A percentile compares a stretch with the other conserved stretches of the same genome.
These are phyloP conservation scores for Eucalyptus curtisii DNA, from an alignment of 345 rosid species.

Conservation along the genomic window DNA sequence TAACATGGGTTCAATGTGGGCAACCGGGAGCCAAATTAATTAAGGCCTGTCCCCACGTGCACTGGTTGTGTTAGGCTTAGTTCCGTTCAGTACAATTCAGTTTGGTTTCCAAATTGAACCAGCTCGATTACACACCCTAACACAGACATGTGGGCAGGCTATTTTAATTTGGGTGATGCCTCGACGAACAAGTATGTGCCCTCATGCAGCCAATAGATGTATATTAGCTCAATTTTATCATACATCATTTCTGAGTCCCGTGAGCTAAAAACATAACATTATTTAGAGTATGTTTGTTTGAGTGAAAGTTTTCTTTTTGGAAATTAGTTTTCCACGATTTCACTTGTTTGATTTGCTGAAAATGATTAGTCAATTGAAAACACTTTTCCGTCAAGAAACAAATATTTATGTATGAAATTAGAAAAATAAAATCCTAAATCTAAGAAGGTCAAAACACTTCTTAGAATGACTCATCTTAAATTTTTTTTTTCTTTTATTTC, in stretches of 20 bases:
- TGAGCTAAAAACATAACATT: neutral
- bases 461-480: too few species aligned
- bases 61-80: neutral
- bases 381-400: accelerated
- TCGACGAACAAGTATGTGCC: accelerated
- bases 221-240: too few species aligned
- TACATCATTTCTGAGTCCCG: accelerated
- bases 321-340: too few species aligned
- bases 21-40: neutral
- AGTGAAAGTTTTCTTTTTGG: too few species aligned
- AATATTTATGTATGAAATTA: too few species aligned
- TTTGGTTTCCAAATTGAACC: neutral
- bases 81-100: accelerated
- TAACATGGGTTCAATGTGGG: neutral
- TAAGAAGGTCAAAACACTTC: too few species aligned
- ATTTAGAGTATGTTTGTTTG: too few species aligned
- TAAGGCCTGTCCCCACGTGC: neutral
- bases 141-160: neutral
- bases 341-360: too few species aligned
- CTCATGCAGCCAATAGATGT: neutral
- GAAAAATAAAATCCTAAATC: too few species aligned
- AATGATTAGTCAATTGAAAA: too few species aligned
- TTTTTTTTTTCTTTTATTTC: too few species aligned
- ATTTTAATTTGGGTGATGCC: neutral
- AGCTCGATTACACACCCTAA: neutral